Percentiles rank a stretch among this genome's conserved stretches.
Evolutionary conservation across 495 filamentous ascomycete species (phyloP).

Genomic region (Trichocladium uniseriatum): DNA sequence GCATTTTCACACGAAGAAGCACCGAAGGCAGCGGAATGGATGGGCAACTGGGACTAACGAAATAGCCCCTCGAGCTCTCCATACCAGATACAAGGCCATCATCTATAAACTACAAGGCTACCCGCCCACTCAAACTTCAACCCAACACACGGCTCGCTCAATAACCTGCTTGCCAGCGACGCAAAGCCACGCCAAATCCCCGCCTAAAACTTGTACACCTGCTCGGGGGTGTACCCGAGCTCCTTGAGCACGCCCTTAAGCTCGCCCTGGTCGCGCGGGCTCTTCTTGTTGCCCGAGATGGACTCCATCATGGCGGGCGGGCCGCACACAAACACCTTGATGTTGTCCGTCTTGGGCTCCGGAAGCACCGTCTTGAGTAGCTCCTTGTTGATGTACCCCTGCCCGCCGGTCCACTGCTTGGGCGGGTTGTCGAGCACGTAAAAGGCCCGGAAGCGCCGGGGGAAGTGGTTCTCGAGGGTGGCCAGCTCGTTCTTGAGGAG

Average conservation of each 20-base stretch:
- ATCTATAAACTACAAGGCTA: too few species aligned
- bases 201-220: slow-evolving; percentile 90
- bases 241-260: slow-evolving; percentile 75
- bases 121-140: too few species aligned
- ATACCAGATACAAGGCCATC: too few species aligned
- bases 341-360: slow-evolving; percentile 78
- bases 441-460: slow-evolving; percentile 85
- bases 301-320: slow-evolving; percentile 91
- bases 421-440: slow-evolving; percentile 85
- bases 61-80: too few species aligned
- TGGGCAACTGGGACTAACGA: too few species aligned
- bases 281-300: slow-evolving; percentile 80
- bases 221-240: slow-evolving; percentile 81
- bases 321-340: slow-evolving; percentile 86
- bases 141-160: too few species aligned
- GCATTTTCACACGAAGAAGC: too few species aligned
- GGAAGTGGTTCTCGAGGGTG: slow-evolving; percentile 81
- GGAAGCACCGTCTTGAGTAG: slow-evolving; percentile 86
- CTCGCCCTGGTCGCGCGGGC: slow-evolving; percentile 87
- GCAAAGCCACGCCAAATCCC: too few species aligned
- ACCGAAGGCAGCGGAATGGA: too few species aligned
- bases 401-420: slow-evolving; percentile 62
- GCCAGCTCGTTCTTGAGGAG: slow-evolving; percentile 75
- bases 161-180: too few species aligned
- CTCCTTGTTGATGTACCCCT: slow-evolving; percentile 78